Percentiles rank a stretch among this genome's conserved stretches.
Evolutionary conservation across 495 filamentous ascomycete genomes (phyloP).

Genomic region (Chaetomium tenue): DNA sequence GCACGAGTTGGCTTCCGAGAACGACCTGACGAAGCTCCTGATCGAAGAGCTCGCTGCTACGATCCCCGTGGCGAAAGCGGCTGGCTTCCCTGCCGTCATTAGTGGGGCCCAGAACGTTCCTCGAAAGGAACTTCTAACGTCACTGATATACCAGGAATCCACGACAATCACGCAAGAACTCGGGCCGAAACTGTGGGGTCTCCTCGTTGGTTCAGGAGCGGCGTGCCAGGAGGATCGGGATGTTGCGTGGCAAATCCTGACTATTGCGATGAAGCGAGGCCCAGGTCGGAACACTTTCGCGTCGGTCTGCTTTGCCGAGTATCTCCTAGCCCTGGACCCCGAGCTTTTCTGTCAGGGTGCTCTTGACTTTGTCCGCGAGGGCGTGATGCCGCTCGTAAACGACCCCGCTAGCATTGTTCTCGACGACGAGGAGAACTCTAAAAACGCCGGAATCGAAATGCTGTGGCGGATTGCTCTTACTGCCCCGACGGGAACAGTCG

Average conservation of each 20-base stretch:
- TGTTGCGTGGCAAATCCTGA: constrained; percentile 64
- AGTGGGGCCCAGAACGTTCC: constrained; percentile 43
- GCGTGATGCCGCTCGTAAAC: constrained; percentile 43
- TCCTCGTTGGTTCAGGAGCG: constrained; percentile 61
- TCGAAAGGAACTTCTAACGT: constrained; percentile 57
- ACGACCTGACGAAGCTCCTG: constrained; percentile 47
- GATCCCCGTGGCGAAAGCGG: constrained; percentile 34
- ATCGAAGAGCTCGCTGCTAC: constrained; percentile 52
- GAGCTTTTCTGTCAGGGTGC: constrained; percentile 64
- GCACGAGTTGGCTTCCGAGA: constrained; percentile 40
- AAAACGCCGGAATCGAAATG: constrained; percentile 64
- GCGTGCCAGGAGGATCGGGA: constrained; percentile 56
- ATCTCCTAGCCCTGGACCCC: constrained; percentile 63
- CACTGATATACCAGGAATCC: constrained; percentile 58
- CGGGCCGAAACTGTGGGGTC: constrained; percentile 62
- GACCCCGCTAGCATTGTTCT: constrained; percentile 41
- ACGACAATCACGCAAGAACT: constrained; percentile 60
- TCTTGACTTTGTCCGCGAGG: constrained; percentile 61
- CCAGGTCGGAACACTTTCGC: constrained; percentile 60
- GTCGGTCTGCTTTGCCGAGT: constrained; percentile 61
- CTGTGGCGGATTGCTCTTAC: constrained; percentile 81
- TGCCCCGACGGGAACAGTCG: constrained; percentile 66
- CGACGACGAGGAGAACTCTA: constrained; percentile 41
- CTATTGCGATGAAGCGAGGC: constrained; percentile 47
- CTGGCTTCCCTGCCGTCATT: constrained; percentile 42